phyloP scores from a whole-genome alignment of 768 basidiomycete species.

The Mycena olivaceomarginata region DNA sequence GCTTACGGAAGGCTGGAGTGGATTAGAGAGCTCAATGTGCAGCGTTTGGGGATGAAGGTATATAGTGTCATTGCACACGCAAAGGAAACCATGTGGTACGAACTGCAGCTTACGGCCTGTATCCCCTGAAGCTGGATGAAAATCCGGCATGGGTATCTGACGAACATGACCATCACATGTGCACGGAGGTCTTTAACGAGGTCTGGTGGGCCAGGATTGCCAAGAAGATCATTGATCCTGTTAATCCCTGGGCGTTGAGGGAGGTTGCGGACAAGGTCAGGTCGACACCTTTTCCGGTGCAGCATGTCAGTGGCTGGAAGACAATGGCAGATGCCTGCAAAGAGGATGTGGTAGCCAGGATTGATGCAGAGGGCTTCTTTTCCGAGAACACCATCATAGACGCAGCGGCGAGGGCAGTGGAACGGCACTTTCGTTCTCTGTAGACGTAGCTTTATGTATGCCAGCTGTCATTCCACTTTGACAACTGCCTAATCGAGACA shows the following conservation, averaged over 20 bases:
- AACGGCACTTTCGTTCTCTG: background rate
- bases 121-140: background rate
- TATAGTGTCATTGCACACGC: background rate
- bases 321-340: background rate
- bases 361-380: background rate
- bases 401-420: background rate
- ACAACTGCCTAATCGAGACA: too few relatives aligned
- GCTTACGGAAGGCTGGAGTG: background rate
- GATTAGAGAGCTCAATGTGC: background rate
- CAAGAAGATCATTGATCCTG: background rate
- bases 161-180: background rate
- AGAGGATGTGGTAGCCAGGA: background rate
- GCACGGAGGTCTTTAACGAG: conserved; percentile 1
- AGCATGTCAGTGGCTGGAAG: background rate
- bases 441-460: background rate
- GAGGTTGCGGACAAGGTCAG: background rate
- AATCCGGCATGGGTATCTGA: background rate
- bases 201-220: background rate
- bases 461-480: too few relatives aligned
- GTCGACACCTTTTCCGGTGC: background rate
- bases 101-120: background rate
- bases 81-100: background rate
- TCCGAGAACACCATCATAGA: background rate
- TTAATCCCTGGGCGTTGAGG: background rate
- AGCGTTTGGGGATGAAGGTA: background rate